Conservation (phyloP, 1,284 basidiomycete species). For the Farysia itapuensis region DNA sequence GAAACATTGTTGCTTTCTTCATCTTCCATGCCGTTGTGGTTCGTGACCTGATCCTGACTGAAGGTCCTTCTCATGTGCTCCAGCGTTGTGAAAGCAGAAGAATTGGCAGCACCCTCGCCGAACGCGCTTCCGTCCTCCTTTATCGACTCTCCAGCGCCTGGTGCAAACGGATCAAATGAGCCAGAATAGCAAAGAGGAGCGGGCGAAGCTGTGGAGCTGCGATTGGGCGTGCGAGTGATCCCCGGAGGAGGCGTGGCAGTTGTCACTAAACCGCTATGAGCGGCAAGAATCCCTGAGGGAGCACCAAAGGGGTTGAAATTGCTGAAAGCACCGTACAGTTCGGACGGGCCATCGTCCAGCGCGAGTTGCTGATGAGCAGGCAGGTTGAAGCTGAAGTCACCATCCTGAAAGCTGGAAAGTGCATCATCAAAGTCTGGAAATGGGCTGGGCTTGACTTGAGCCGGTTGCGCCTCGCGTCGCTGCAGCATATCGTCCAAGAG, state of each 20-base stretch:
- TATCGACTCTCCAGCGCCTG: conserved; percentile 38
- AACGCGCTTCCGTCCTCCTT: conserved; percentile 27
- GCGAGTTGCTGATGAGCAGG: conserved; percentile 21
- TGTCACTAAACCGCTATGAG: conserved; percentile 14
- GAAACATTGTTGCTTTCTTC: conserved; percentile 15
- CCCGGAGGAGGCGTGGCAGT: conserved; percentile 26
- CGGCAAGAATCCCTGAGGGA: conserved; percentile 23
- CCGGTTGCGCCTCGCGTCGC: conserved; percentile 73
- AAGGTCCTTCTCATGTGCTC: conserved; percentile 44
- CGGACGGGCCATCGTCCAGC: conserved; percentile 20
- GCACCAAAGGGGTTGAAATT: conserved; percentile 33
- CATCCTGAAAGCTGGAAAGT: conserved; percentile 47
- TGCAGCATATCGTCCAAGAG: conserved; percentile 79
- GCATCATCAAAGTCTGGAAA: conserved; percentile 57
- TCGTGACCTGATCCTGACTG: conserved; percentile 23
- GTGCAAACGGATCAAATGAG: conserved; percentile 56
- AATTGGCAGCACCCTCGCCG: conserved; percentile 12
- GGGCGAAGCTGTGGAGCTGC: conserved; percentile 33
- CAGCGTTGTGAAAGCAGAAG: conserved; percentile 34
- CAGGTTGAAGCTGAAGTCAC: conserved; percentile 56
- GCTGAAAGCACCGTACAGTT: conserved; percentile 27
- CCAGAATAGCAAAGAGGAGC: conserved; percentile 49
- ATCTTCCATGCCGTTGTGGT: conserved; percentile 2
- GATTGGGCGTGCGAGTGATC: conserved; percentile 21
- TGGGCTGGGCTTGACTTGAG: conserved; percentile 62